A percentile compares a stretch with the other conserved stretches of the same genome.
phyloP scores from a whole-genome alignment of 148 eudicot genomes.

The Polygonum aviculare region DNA sequence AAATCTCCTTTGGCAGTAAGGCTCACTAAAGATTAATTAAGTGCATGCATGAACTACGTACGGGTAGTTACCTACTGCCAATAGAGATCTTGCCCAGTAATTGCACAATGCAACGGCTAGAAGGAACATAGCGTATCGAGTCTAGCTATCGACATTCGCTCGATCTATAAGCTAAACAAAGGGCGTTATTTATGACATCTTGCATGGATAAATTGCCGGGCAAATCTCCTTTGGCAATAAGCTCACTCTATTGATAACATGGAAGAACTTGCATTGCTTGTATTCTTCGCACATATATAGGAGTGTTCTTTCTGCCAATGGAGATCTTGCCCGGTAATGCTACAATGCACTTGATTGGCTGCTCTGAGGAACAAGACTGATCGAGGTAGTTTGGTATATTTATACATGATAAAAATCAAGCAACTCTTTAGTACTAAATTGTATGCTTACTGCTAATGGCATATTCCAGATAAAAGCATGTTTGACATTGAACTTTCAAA shows the following conservation, averaged over 20 bases:
- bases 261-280: too few species aligned
- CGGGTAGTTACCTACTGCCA: constrained; percentile 13
- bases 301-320: constrained; percentile 18
- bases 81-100: constrained; percentile 22
- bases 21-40: neutral
- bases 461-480: constrained; percentile 8
- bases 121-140: neutral
- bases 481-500: neutral
- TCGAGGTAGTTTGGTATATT: neutral
- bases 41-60: neutral
- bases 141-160: neutral
- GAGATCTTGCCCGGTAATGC: constrained; percentile 24
- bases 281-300: neutral
- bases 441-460: neutral
- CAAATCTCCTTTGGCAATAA: constrained; percentile 10
- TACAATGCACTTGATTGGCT: constrained; percentile 9
- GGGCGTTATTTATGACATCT: neutral
- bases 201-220: constrained; percentile 9
- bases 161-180: neutral
- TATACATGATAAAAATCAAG: neutral
- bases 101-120: constrained; percentile 11
- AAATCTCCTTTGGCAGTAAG: constrained; percentile 29
- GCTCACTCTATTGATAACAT: constrained; percentile 1
- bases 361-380: neutral
- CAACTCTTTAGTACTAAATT: neutral